Conservation (phyloP, 371 early-diverging fungal species). For the Mortierella sp. region DNA sequence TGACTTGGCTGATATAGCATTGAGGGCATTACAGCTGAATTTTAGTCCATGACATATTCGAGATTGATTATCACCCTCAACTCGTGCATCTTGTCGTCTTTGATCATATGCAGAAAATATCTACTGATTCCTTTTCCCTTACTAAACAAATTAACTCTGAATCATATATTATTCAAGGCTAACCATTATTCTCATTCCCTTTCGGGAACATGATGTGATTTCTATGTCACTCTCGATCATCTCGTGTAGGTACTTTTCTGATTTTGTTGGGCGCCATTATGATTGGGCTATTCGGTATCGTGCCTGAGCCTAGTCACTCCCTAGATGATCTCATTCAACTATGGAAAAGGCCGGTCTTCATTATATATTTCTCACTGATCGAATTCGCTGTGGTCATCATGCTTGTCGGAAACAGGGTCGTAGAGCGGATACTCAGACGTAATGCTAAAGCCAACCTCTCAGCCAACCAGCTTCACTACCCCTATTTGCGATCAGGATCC, state of each 20-base stretch:
- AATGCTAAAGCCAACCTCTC: conserved; percentile 26
- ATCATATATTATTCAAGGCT: not conserved
- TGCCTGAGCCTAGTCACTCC: conserved; percentile 80
- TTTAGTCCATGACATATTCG: no score
- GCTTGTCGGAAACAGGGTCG: conserved; percentile 65
- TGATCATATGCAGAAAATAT: no score
- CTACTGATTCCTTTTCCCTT: no score
- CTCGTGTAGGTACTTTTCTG: conserved; percentile 73
- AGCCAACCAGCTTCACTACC: conserved; percentile 8
- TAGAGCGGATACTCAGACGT: conserved; percentile 59
- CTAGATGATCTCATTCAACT: conserved; percentile 77
- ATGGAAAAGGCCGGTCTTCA: conserved; percentile 79
- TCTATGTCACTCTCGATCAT: not conserved
- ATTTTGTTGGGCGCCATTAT: conserved; percentile 78
- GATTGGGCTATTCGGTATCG: conserved; percentile 82
- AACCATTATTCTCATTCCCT: not conserved
- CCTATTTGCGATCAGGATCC: conserved; percentile 11
- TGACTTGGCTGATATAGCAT: not conserved
- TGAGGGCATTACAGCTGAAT: not conserved
- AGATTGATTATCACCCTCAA: not conserved
- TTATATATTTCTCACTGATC: conserved; percentile 75
- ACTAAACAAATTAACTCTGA: not conserved
- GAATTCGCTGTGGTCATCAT: conserved; percentile 66
- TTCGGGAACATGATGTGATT: no score
- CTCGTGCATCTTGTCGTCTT: not conserved